Evolutionary conservation across 1,139 yeast species (phyloP), one percentile per base, ranked within the genome.

Genomic region (Geotrichum candidum): DNA sequence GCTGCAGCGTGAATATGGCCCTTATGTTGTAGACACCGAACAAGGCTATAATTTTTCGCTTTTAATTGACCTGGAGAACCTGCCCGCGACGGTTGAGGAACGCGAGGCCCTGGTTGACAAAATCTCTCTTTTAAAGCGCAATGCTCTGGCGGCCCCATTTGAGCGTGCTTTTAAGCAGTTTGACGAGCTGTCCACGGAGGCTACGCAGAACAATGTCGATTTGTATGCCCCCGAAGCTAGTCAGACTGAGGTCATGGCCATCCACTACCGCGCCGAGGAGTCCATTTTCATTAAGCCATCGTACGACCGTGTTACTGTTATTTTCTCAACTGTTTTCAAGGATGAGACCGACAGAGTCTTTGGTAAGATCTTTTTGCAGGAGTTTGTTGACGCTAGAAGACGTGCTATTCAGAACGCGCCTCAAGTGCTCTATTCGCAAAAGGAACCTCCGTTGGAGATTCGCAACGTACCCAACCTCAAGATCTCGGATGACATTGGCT

Each of bases 361-460:
- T 70, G 97, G 98, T 59, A 91, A 89, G 74, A 97, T 94, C 62
- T 94, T 95, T 73, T 78, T 94, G 68, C 99, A 94, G 76, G 99
- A 94, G 77, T 94, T 94, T 76, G 97, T 94, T 56, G 99, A 90
- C 72, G 98, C 99, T 13, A 85, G 99, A 76, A 88, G 88, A 76
- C 85, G 98, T 73, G 89, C 96, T 15, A 95, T 94, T 64, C 99
- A 95, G 77, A 92, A 96, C 59, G 97, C 99, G 1, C 99, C 99
- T 27, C 99, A 95, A 78, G 99, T 94, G 60, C 82, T 95, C 71
- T 92, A 88, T 73, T 86, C 96, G 15, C 94, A 87, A 70, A 82
- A 82, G 66, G 97, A 90, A 68, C 90, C 97, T n/a, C 99, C 99
- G 11, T 80, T 90, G 71, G 99, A 94, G 74, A 85, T 95, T 65